Evolutionary conservation across 257 asterid genomes (phyloP), one percentile per base, ranked within the genome.

Genomic region (Hygrophila difformis): DNA sequence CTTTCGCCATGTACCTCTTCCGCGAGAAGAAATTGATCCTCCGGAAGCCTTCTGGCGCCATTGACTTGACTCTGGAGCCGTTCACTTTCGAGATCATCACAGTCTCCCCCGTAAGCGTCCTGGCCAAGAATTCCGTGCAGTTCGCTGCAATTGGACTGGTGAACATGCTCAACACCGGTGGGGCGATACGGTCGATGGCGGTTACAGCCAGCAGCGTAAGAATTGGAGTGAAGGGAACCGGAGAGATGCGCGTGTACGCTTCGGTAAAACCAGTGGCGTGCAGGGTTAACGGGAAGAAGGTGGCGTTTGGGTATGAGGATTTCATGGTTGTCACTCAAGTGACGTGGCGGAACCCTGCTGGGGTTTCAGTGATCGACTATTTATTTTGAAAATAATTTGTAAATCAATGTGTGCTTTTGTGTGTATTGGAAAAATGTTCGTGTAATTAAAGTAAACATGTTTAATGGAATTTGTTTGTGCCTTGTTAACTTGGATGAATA

Each of bases 151-250:
- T 73, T 22, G 76, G 76, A 31, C 42, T 69, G 28, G 76, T 51
- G 37, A 68, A 65, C 46, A 69, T 73, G 81, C 71, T 69, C 52
- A 73, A 73, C 43, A 49, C 76, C 10, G 73, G 70, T 13, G 67
- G 71, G 24, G 67, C 70, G 11, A 7, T 68, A 0, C 55, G 58
- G 49, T 43, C 57, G 8, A 12, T 33, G 37, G 37, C 37, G 37
- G 6, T 33, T 33, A 4, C 8, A 4, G 8, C 37, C 2, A 6
- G 37, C 12, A 33, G 3, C 0, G 37, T 33, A 2, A 35, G 49
- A 18, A n/a, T 59, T 39, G 60, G 56, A 13, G 60, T 53, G 8
- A 54, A n/a, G 50, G 70, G 70, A 37, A 15, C 40, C 8, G 67
- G 75, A 42, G 70, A 62, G 34, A 47, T 68, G 67, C 48, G 49